Evolutionary conservation across 1,284 basidiomycete genomes (phyloP).

Genomic region (Cutaneotrichosporon dermatis): DNA sequence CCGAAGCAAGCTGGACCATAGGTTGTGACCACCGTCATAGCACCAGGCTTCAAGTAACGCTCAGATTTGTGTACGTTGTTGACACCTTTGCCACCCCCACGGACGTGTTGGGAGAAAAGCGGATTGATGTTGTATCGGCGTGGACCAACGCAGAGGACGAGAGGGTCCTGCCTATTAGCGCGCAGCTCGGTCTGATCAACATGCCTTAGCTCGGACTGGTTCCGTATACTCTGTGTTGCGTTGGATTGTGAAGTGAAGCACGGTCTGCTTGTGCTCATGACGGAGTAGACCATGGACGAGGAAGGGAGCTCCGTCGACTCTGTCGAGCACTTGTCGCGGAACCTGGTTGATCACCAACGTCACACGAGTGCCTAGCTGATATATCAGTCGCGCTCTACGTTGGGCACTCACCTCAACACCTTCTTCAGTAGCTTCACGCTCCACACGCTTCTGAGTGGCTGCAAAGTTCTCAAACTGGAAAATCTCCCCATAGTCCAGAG

Average conservation of each 20-base stretch:
- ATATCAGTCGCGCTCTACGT: neutral
- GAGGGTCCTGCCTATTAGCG: conserved; percentile 61
- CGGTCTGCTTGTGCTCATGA: conserved; percentile 95
- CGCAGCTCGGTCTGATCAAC: conserved; percentile 5
- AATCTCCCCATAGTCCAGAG: conserved; percentile 86
- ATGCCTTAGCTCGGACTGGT: conserved; percentile 83
- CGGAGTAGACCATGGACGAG: conserved; percentile 78
- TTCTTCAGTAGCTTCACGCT: conserved; percentile 61
- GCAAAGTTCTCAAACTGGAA: conserved; percentile 97
- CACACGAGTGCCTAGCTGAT: conserved; percentile 72
- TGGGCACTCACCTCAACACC: conserved; percentile 60
- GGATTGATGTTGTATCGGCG: conserved; percentile 79
- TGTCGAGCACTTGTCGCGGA: conserved; percentile 52
- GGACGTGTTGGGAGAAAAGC: conserved; percentile 85
- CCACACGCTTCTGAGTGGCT: conserved; percentile 73
- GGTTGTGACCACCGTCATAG: conserved; percentile 74
- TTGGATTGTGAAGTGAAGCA: conserved; percentile 88
- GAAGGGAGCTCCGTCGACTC: conserved; percentile 54
- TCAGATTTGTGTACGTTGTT: conserved; percentile 99
- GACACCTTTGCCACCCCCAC: conserved; percentile 78
- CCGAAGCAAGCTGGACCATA: conserved; percentile 90
- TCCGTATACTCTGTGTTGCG: conserved; percentile 94
- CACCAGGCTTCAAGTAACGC: conserved; percentile 79
- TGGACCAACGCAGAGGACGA: conserved; percentile 84
- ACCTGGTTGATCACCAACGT: conserved; percentile 68